phyloP scores from a whole-genome alignment of 2,329 filamentous ascomycete species.

The Akanthomyces lecanii region DNA sequence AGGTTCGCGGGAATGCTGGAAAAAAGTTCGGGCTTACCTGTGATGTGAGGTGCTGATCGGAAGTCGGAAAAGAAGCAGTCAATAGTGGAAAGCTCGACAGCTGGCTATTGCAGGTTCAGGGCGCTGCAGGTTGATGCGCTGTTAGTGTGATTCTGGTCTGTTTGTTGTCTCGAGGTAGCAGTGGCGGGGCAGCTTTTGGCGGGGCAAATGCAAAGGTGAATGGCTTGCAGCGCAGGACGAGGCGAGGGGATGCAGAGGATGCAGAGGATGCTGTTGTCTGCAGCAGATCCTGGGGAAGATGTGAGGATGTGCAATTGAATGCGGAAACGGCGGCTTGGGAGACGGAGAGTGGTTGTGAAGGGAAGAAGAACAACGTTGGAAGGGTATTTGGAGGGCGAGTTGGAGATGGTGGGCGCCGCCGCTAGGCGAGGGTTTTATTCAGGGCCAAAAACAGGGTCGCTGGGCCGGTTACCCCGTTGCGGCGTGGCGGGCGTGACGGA shows the following conservation, averaged over 20 bases:
- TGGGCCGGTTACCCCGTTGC: conserved; percentile 1
- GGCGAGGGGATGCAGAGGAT: neutral
- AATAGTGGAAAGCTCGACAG: neutral
- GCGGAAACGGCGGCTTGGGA: neutral
- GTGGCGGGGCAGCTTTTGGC: conserved; percentile 14
- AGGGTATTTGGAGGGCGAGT: neutral
- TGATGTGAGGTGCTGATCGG: neutral
- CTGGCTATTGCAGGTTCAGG: neutral
- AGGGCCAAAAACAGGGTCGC: conserved; percentile 6
- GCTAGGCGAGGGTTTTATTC: neutral
- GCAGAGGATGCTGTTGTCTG: neutral
- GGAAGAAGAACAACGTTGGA: neutral
- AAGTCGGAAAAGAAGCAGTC: neutral
- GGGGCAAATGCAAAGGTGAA: conserved; percentile 1
- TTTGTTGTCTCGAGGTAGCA: neutral
- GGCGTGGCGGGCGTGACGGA: conserved; percentile 2
- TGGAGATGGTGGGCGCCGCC: neutral
- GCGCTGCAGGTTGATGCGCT: conserved; percentile 2
- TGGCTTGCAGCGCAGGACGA: neutral
- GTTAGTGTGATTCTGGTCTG: conserved; percentile 7
- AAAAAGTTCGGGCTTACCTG: conserved; percentile 2
- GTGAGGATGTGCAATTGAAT: neutral
- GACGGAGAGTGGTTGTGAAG: neutral
- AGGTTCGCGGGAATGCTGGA: neutral
- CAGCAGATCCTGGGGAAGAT: neutral